Evolutionary conservation across 169 alveolate species (phyloP).

Genomic region (Besnoitia besnoiti): DNA sequence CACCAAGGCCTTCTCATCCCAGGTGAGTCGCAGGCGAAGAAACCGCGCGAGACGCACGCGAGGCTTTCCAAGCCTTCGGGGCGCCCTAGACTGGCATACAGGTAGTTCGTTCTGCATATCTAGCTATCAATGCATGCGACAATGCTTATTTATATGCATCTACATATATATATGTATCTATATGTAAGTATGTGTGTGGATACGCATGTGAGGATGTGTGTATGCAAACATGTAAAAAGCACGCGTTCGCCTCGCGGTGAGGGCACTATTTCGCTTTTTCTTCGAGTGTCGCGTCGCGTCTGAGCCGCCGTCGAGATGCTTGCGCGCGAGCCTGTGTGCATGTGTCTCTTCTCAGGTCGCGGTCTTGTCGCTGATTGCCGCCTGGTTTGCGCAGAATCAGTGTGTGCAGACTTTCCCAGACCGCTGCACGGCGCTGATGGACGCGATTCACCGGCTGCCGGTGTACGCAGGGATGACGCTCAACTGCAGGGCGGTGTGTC

Average conservation of each 20-base stretch:
- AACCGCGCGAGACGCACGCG: neutral
- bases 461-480: conserved; percentile 81
- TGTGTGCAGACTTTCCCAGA: conserved; percentile 42
- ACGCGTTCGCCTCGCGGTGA: too few relatives aligned
- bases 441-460: conserved; percentile 82
- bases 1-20: conserved; percentile 95
- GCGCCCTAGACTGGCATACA: too few relatives aligned
- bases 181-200: neutral
- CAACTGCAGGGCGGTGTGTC: conserved; percentile 69
- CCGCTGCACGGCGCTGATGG: conserved; percentile 67
- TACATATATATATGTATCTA: neutral
- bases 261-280: neutral
- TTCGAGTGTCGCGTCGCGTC: neutral
- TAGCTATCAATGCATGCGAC: too few relatives aligned
- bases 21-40: conserved; percentile 78
- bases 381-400: conserved; percentile 85
- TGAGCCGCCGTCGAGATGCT: neutral
- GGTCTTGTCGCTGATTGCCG: conserved; percentile 83
- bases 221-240: too few relatives aligned
- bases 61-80: neutral
- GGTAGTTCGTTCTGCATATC: too few relatives aligned
- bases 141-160: neutral
- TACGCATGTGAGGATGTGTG: neutral
- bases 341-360: conserved; percentile 82
- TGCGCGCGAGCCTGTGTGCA: conserved; percentile 82